phyloP scores from a whole-genome alignment of 176 grass and related monocot species.

The Cenchrus purpureus region DNA sequence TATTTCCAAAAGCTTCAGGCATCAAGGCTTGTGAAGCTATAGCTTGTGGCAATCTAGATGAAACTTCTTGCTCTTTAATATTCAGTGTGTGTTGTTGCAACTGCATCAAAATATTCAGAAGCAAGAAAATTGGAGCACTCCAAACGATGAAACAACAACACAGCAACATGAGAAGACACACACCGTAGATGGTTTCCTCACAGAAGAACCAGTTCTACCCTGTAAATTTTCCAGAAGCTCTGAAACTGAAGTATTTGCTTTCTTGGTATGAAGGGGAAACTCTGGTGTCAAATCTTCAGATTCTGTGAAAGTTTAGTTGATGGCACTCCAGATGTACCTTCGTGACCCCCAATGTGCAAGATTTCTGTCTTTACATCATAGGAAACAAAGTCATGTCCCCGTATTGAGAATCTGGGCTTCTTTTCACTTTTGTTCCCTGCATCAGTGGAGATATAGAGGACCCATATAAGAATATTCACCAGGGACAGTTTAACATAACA shows the following conservation, averaged over 20 bases:
- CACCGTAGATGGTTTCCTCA: slow-evolving; percentile 53
- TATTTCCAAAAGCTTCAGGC: slow-evolving; percentile 48
- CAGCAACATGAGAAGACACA: slow-evolving; percentile 21
- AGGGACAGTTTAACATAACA: not conserved
- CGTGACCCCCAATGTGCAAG: slow-evolving; percentile 9
- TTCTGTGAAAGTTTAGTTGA: slow-evolving; percentile 42
- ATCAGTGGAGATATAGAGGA: slow-evolving; percentile 31
- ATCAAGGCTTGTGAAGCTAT: slow-evolving; percentile 42
- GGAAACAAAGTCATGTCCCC: slow-evolving; percentile 30
- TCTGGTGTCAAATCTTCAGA: slow-evolving; percentile 48
- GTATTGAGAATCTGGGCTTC: slow-evolving; percentile 66
- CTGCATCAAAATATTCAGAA: slow-evolving; percentile 43
- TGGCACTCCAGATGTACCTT: slow-evolving; percentile 38
- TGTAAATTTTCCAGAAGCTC: slow-evolving; percentile 84
- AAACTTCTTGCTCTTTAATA: slow-evolving; percentile 26
- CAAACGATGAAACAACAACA: slow-evolving; percentile 24
- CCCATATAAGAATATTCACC: not conserved
- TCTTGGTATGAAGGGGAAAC: slow-evolving; percentile 44
- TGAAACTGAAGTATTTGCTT: slow-evolving; percentile 62
- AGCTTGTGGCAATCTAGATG: slow-evolving; percentile 32
- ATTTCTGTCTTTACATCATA: slow-evolving; percentile 50
- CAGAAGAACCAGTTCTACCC: slow-evolving; percentile 52
- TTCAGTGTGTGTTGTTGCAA: slow-evolving; percentile 28
- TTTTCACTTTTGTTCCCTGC: slow-evolving; percentile 57
- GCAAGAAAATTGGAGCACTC: slow-evolving; percentile 26